phyloP scores from a whole-genome alignment of 2,329 filamentous ascomycete genomes.

The Colletotrichum spinosum region DNA sequence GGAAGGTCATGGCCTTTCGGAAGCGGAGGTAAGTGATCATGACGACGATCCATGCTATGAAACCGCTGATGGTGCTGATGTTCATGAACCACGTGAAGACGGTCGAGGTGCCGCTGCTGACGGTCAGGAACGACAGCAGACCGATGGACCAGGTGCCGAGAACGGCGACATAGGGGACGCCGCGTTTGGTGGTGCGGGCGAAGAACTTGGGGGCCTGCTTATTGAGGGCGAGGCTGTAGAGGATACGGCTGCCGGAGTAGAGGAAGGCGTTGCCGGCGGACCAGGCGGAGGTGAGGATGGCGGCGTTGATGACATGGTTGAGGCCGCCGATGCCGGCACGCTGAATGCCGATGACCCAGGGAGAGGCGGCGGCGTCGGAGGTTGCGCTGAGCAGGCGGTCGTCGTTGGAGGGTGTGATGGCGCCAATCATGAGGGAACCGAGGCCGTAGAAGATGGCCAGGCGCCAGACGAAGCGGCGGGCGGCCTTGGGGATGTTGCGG shows the following conservation, averaged over 20 bases:
- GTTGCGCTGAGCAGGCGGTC: conserved; percentile 66
- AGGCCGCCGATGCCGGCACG: conserved; percentile 72
- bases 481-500: conserved; percentile 74
- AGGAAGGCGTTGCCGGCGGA: conserved; percentile 73
- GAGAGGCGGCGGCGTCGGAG: conserved; percentile 70
- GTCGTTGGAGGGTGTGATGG: conserved; percentile 75
- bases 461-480: conserved; percentile 70
- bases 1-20: conserved; percentile 64
- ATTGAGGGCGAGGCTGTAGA: conserved; percentile 75
- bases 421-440: conserved; percentile 70
- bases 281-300: conserved; percentile 74
- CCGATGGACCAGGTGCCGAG: conserved; percentile 69
- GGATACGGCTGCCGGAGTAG: conserved; percentile 75
- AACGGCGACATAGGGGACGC: conserved; percentile 69
- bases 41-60: conserved; percentile 71
- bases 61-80: conserved; percentile 72
- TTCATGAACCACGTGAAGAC: conserved; percentile 81
- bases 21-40: conserved; percentile 71
- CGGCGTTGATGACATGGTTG: conserved; percentile 75
- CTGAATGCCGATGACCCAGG: conserved; percentile 76
- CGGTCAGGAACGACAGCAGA: conserved; percentile 77
- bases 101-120: conserved; percentile 68
- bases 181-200: conserved; percentile 67
- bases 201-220: conserved; percentile 75
- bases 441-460: conserved; percentile 73